Evolutionary conservation across 257 asterid species (phyloP).

Genomic region (Galeopsis tetrahit): DNA sequence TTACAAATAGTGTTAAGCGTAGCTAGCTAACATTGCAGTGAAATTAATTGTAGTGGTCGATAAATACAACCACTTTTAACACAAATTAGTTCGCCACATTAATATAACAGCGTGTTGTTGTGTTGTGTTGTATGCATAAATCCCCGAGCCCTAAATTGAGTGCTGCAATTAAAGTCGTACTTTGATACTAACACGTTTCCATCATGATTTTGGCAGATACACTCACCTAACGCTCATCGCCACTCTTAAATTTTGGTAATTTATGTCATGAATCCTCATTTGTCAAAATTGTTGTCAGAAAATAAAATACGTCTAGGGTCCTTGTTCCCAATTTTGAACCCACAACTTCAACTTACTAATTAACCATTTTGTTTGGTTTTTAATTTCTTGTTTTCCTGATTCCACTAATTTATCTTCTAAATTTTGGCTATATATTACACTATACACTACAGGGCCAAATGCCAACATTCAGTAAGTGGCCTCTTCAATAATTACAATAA

Average conservation of each 20-base stretch:
- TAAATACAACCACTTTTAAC: conserved; percentile 2
- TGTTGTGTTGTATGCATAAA: not conserved
- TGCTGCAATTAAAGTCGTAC: not conserved
- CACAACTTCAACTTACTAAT: too few species aligned
- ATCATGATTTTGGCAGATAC: conserved; percentile 14
- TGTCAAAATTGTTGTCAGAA: not conserved
- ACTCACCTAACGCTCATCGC: conserved; percentile 17
- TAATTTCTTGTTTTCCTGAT: too few species aligned
- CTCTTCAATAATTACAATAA: too few species aligned
- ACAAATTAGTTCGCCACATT: not conserved
- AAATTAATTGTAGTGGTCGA: not conserved
- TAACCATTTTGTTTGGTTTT: too few species aligned
- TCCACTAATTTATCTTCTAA: too few species aligned
- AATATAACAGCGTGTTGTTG: not conserved
- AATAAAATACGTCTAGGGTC: not conserved
- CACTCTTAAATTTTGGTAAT: conserved; percentile 10
- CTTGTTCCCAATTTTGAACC: too few species aligned
- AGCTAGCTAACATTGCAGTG: too few species aligned
- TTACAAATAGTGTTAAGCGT: too few species aligned
- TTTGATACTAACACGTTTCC: conserved; percentile 21
- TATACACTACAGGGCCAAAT: too few species aligned
- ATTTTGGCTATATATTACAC: too few species aligned
- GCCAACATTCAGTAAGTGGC: too few species aligned
- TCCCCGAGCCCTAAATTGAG: not conserved
- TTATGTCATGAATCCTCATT: not conserved